These are phyloP conservation scores for Candida gigantensis DNA, from an alignment of 1,139 yeast species.

Conservation along the genomic window DNA sequence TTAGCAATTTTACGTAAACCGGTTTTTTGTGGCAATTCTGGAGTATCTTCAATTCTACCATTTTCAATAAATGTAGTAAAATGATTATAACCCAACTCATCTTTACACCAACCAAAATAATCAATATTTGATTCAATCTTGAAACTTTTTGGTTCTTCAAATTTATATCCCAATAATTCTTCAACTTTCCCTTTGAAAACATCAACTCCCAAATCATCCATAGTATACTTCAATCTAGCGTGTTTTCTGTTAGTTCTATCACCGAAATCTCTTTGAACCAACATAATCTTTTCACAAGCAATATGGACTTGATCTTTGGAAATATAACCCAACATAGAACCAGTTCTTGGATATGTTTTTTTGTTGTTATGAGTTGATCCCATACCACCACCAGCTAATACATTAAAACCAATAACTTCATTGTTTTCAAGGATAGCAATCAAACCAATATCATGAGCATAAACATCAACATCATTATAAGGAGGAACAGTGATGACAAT, in stretches of 20 bases:
- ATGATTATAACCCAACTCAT: slow-evolving; percentile 84
- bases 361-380: slow-evolving; percentile 96
- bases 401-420: slow-evolving; percentile 74
- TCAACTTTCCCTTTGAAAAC: slow-evolving; percentile 80
- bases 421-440: slow-evolving; percentile 80
- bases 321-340: slow-evolving; percentile 80
- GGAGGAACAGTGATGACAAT: slow-evolving; percentile 96
- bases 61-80: slow-evolving; percentile 94
- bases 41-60: slow-evolving; percentile 94
- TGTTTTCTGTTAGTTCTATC: slow-evolving; percentile 96
- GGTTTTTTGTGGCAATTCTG: slow-evolving; percentile 85
- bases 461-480: slow-evolving; percentile 93
- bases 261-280: slow-evolving; percentile 94
- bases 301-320: slow-evolving; percentile 65
- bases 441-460: slow-evolving; percentile 92
- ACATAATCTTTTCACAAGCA: slow-evolving; percentile 89
- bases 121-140: slow-evolving; percentile 87
- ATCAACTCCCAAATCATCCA: slow-evolving; percentile 88
- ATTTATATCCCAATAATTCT: slow-evolving; percentile 74
- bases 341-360: slow-evolving; percentile 95
- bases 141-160: slow-evolving; percentile 69
- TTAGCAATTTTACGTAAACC: slow-evolving; percentile 83
- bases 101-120: slow-evolving; percentile 92
- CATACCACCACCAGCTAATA: slow-evolving; percentile 98
- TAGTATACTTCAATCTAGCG: slow-evolving; percentile 95